These are phyloP conservation scores for Mercurialis annua DNA, from an alignment of 345 rosid species.

Conservation along the genomic window DNA sequence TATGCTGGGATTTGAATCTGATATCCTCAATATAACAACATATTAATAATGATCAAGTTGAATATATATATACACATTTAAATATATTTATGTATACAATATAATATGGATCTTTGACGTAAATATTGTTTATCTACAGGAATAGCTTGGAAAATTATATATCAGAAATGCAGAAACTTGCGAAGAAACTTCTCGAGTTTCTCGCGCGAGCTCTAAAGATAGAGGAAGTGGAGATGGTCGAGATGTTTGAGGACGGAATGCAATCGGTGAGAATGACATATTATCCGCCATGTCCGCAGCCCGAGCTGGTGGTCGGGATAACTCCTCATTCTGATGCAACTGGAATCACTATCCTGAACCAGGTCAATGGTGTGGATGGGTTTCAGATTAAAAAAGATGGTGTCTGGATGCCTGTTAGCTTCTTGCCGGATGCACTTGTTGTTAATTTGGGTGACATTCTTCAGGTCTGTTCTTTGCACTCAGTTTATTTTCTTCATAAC, in stretches of 20 bases:
- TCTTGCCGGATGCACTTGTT: conserved; percentile 19
- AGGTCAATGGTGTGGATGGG: conserved; percentile 26
- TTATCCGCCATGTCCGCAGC: conserved; percentile 28
- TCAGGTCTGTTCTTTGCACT: conserved; percentile 25
- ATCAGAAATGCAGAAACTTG: conserved; percentile 27
- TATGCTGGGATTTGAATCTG: too few relatives aligned
- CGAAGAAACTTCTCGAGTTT: conserved; percentile 24
- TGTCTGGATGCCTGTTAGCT: conserved; percentile 19
- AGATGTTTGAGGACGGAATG: conserved; percentile 36
- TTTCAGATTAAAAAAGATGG: conserved; percentile 22
- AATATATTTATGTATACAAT: too few relatives aligned
- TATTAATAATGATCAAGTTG: too few relatives aligned
- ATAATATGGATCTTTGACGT: too few relatives aligned
- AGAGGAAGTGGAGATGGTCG: conserved; percentile 22
- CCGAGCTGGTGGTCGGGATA: conserved; percentile 15
- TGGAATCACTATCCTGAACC: conserved; percentile 26
- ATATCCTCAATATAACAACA: too few relatives aligned
- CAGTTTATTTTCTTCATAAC: too few relatives aligned
- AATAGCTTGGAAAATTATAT: conserved; percentile 25
- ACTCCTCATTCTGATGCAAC: conserved; percentile 23
- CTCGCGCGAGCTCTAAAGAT: conserved; percentile 25
- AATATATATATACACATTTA: too few relatives aligned
- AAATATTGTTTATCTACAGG: conserved; percentile 18
- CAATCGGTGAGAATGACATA: conserved; percentile 32
- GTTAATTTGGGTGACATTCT: conserved; percentile 29